phyloP scores from a whole-genome alignment of 768 basidiomycete species.

The Grammothele lineata region DNA sequence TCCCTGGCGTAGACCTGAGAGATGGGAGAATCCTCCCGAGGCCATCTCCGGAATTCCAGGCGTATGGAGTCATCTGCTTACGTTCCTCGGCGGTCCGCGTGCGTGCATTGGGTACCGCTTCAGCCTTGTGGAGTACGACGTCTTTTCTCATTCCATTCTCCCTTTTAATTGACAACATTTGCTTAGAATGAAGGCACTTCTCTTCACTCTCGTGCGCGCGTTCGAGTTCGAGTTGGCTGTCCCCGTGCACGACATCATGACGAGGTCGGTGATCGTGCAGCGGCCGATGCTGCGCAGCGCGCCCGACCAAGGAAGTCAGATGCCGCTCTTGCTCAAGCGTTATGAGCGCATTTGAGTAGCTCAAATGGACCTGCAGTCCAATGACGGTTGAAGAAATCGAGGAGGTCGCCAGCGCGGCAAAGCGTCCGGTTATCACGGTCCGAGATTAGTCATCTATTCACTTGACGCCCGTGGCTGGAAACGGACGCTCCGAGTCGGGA shows the following conservation, averaged over 20 bases:
- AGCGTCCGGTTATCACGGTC: no score
- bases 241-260: constrained; percentile 19
- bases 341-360: no score
- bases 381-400: no score
- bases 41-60: constrained; percentile 47
- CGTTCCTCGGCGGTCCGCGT: constrained; percentile 61
- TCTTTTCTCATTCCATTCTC: constrained; percentile 38
- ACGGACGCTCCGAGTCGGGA: no score
- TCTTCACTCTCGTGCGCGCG: constrained; percentile 28
- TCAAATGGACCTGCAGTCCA: no score
- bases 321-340: constrained; percentile 23
- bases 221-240: constrained; percentile 30
- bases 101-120: constrained; percentile 69
- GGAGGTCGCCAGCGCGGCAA: no score
- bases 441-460: no score
- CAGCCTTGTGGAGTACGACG: constrained; percentile 51
- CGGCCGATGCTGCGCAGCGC: constrained; percentile 20
- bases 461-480: no score
- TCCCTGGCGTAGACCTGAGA: constrained; percentile 52
- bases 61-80: constrained; percentile 54
- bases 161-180: no score
- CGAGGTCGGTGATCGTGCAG: constrained; percentile 18
- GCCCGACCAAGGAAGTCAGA: constrained; percentile 10
- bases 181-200: constrained; percentile 29
- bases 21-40: constrained; percentile 51